Evolutionary conservation across 352 stramenopile genomes (phyloP).

Genomic region (Globisporangium megalacanthum): DNA sequence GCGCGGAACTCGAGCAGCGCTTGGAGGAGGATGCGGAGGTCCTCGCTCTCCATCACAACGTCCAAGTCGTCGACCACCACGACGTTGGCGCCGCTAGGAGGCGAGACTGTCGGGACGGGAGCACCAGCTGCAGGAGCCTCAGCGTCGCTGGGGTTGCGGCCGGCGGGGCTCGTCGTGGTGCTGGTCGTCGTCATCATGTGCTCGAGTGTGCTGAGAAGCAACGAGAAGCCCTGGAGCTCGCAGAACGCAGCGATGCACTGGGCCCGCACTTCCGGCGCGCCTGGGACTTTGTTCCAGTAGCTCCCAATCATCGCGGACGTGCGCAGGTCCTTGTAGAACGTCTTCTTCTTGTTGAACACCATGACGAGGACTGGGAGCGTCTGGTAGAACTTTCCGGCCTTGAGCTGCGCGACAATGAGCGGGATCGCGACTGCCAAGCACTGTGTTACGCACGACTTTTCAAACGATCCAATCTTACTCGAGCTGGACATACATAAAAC

Average conservation of each 20-base stretch:
- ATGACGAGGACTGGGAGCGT: conserved; percentile 69
- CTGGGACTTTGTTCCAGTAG: conserved; percentile 86
- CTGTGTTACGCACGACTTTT: conserved; percentile 84
- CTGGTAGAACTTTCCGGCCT: conserved; percentile 57
- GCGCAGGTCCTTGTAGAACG: conserved; percentile 86
- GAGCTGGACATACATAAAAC: conserved; percentile 31
- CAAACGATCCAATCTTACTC: conserved; percentile 82
- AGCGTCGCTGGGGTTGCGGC: neutral
- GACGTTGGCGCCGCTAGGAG: conserved; percentile 12
- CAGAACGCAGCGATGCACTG: conserved; percentile 84
- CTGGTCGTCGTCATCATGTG: conserved; percentile 37
- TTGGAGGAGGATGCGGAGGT: conserved; percentile 75
- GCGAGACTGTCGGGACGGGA: too few relatives aligned
- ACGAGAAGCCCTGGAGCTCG: conserved; percentile 71
- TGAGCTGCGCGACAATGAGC: conserved; percentile 69
- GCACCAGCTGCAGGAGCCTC: too few relatives aligned
- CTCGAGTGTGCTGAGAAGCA: conserved; percentile 71
- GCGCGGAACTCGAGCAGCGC: conserved; percentile 73
- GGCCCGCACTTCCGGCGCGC: conserved; percentile 71
- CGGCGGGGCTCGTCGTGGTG: neutral
- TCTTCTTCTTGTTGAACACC: conserved; percentile 88
- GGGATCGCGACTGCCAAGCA: conserved; percentile 61
- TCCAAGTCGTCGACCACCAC: conserved; percentile 20
- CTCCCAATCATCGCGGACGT: conserved; percentile 85
- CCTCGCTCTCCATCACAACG: conserved; percentile 68